phyloP scores from a whole-genome alignment of 345 rosid genomes.

The Eucalyptus cladocalyx region DNA sequence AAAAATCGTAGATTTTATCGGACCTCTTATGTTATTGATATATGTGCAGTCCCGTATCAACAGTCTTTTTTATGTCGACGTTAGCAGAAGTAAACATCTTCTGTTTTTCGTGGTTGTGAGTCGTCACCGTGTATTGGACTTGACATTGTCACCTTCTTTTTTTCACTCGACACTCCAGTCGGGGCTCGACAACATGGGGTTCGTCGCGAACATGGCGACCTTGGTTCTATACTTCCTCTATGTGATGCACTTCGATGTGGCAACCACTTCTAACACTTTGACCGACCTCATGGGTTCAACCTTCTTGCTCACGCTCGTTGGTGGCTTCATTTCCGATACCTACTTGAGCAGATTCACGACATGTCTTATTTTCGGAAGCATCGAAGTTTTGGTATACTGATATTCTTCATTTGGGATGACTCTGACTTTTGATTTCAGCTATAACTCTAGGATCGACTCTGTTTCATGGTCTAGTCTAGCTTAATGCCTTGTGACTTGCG shows the following conservation, averaged over 20 bases:
- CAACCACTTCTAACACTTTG: slow-evolving; percentile 31
- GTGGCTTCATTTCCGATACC: slow-evolving; percentile 54
- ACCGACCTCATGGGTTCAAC: slow-evolving; percentile 43
- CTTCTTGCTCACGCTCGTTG: slow-evolving; percentile 37
- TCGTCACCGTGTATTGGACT: not conserved
- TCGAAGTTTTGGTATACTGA: slow-evolving; percentile 23
- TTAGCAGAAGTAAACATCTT: not conserved
- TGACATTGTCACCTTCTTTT: not conserved
- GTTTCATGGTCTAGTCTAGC: not conserved
- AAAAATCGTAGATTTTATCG: not conserved
- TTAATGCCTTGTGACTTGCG: not conserved
- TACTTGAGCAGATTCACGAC: slow-evolving; percentile 21
- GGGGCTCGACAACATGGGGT: slow-evolving; percentile 46
- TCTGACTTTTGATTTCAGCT: not conserved
- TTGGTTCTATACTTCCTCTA: slow-evolving; percentile 19
- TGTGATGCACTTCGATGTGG: slow-evolving; percentile 19
- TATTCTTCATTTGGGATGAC: not conserved
- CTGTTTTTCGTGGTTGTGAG: not conserved
- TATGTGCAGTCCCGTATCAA: not conserved
- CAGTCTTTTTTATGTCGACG: not conserved
- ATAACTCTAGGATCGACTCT: not conserved
- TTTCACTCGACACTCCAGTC: slow-evolving; percentile 1
- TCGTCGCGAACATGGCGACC: slow-evolving; percentile 38
- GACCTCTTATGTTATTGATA: not conserved
- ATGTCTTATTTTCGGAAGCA: slow-evolving; percentile 14